These are phyloP conservation scores for Aspergillus unguis DNA, from an alignment of 2,329 filamentous ascomycete species.

Conservation along the genomic window DNA sequence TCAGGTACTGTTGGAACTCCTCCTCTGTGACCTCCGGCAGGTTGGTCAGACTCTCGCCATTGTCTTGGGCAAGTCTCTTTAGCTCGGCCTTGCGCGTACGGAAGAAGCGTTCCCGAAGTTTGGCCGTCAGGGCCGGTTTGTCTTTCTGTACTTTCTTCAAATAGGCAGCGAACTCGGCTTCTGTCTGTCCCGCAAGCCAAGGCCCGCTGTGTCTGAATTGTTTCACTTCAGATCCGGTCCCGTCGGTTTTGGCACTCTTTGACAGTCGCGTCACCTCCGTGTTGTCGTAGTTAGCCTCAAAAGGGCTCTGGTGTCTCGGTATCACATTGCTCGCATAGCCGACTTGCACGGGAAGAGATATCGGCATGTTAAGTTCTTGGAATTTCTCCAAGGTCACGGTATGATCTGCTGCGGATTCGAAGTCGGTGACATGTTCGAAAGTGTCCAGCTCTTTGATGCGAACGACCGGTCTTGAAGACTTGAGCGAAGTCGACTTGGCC, in stretches of 20 bases:
- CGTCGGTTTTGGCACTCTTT: neutral
- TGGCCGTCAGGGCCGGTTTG: constrained; percentile 38
- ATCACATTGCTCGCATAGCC: constrained; percentile 29
- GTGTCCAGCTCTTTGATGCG: constrained; percentile 77
- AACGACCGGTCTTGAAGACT: constrained; percentile 67
- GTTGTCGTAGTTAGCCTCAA: constrained; percentile 46
- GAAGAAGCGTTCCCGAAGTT: constrained; percentile 34
- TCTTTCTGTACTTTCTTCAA: constrained; percentile 45
- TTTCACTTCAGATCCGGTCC: constrained; percentile 29
- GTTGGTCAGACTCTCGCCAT: constrained; percentile 35
- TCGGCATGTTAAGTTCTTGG: constrained; percentile 72
- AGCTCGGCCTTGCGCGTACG: constrained; percentile 34
- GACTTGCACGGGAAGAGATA: constrained; percentile 52
- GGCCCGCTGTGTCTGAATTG: constrained; percentile 59
- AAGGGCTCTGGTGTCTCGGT: constrained; percentile 36
- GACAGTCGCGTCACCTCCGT: constrained; percentile 36
- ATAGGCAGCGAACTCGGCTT: constrained; percentile 54
- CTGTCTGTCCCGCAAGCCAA: constrained; percentile 56
- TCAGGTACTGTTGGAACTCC: constrained; percentile 47
- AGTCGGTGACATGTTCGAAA: constrained; percentile 85
- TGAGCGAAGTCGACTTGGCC: constrained; percentile 67
- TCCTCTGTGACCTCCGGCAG: constrained; percentile 40
- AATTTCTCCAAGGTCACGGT: constrained; percentile 78
- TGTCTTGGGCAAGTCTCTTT: constrained; percentile 40
- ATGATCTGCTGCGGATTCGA: constrained; percentile 77